Evolutionary conservation across 768 basidiomycete species (phyloP), one percentile per base, ranked within the genome.

Genomic region (Leccinum rimulosum): DNA sequence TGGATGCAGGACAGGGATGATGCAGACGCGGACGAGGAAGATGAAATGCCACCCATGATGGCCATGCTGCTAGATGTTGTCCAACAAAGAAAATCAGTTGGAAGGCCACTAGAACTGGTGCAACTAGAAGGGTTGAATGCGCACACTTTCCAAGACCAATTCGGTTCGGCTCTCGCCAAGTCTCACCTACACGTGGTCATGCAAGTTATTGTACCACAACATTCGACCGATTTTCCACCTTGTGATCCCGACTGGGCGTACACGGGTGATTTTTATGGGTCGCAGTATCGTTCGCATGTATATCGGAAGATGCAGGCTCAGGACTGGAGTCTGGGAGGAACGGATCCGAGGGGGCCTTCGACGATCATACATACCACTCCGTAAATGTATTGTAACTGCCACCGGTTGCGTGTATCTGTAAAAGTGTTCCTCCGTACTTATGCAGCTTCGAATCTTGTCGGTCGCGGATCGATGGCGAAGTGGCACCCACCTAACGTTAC

Each of bases 1-100:
- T 74, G 73, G 73, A 64, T 62, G 52, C 67, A 62, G 50, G 71
- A 69, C 28, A 69, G 69, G 61, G 71, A 73, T 36, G 73, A 74
- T 52, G 36, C 49, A 27, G 71, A 73, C 17, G 62, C 51, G n/a
- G 71, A 74, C 52, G 71, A 74, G 35, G 71, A 67, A 61, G 73
- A 71, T 61, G 71, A 74, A 54, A 61, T 72, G 19, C 62, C 67
- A 0, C 71, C 73, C 17, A 51, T 61, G 57, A 69, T 74, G 63
- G 70, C 64, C 33, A 65, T 73, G 62, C 58, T 73, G 15, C 66
- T 73, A 28, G 73, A 74, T 52, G 69, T 73, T 11, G 59, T 73
- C 50, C 70, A 69, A 33, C 71, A 74, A 56, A 63, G 71, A 60
- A 69, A 67, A 52, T 59, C 64, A 2, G 73, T 74, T 30, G 73